These are phyloP conservation scores for Talaromyces nanjingensis DNA, from an alignment of 495 filamentous ascomycete species.

Conservation along the genomic window DNA sequence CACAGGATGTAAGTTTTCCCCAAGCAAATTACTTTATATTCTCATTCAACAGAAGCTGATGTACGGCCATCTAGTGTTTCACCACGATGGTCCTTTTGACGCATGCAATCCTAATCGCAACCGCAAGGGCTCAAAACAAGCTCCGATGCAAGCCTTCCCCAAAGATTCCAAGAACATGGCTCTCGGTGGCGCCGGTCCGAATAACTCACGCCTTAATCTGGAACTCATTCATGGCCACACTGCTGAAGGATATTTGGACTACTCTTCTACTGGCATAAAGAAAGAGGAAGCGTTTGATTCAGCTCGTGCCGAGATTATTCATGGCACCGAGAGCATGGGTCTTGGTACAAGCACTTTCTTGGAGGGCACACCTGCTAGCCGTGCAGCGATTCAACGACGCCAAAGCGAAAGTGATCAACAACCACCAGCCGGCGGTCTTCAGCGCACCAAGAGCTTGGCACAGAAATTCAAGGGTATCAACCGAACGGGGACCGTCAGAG, in stretches of 20 bases:
- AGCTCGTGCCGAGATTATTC: constrained; percentile 59
- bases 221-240: constrained; percentile 73
- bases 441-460: constrained; percentile 88
- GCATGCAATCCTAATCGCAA: constrained; percentile 96
- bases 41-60: background rate
- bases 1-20: constrained; percentile 67
- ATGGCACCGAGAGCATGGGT: constrained; percentile 77
- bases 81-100: constrained; percentile 98
- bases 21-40: background rate
- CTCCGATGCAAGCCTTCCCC: constrained; percentile 96
- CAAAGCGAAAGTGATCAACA: constrained; percentile 56
- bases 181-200: constrained; percentile 78
- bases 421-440: constrained; percentile 54
- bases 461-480: constrained; percentile 72
- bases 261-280: constrained; percentile 34
- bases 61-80: constrained; percentile 63
- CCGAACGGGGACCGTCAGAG: constrained; percentile 42
- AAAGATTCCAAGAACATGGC: constrained; percentile 86
- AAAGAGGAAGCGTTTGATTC: constrained; percentile 46
- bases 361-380: constrained; percentile 86
- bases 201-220: constrained; percentile 76
- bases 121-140: constrained; percentile 69
- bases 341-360: constrained; percentile 94
- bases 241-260: constrained; percentile 84
- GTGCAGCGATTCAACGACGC: constrained; percentile 70